These are phyloP conservation scores for Phytophthora macrochlamydospora DNA, from an alignment of 352 stramenopile species.

Conservation along the genomic window DNA sequence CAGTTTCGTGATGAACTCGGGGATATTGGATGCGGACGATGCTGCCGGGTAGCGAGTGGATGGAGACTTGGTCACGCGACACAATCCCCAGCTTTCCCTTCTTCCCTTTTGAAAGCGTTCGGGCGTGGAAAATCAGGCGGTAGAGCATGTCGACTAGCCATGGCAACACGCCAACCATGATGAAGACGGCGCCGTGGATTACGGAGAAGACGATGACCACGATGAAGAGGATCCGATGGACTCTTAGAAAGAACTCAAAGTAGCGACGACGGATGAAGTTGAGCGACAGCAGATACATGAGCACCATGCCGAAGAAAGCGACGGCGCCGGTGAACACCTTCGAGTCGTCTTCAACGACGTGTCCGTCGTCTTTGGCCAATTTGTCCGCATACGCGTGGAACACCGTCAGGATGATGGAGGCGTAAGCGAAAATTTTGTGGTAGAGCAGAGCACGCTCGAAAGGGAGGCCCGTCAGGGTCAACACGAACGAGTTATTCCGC, in stretches of 20 bases:
- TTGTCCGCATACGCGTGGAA: constrained; percentile 36
- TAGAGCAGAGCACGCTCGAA: constrained; percentile 48
- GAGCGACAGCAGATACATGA: constrained; percentile 27
- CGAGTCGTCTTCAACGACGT: background rate
- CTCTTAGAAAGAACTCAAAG: constrained; percentile 44
- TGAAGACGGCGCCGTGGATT: constrained; percentile 34
- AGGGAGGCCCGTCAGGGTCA: constrained; percentile 31
- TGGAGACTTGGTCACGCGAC: constrained; percentile 12
- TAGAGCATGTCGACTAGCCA: constrained; percentile 36
- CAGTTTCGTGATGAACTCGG: constrained; percentile 24
- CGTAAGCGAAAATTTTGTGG: constrained; percentile 37
- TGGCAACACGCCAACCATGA: constrained; percentile 20
- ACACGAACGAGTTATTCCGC: constrained; percentile 45
- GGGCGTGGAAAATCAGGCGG: constrained; percentile 15
- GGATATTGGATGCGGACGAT: constrained; percentile 39
- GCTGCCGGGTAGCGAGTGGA: constrained; percentile 4
- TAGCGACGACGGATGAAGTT: constrained; percentile 27
- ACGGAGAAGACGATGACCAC: constrained; percentile 32
- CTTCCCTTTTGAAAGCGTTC: constrained; percentile 6
- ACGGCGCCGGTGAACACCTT: constrained; percentile 11
- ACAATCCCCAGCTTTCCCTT: constrained; percentile 12
- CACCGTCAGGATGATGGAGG: constrained; percentile 22
- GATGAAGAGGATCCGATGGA: constrained; percentile 48
- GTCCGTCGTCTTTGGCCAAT: background rate
- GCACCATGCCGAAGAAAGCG: constrained; percentile 24